Evolutionary conservation across 2,329 filamentous ascomycete genomes (phyloP).

Genomic region (Aquanectria penicillioides): DNA sequence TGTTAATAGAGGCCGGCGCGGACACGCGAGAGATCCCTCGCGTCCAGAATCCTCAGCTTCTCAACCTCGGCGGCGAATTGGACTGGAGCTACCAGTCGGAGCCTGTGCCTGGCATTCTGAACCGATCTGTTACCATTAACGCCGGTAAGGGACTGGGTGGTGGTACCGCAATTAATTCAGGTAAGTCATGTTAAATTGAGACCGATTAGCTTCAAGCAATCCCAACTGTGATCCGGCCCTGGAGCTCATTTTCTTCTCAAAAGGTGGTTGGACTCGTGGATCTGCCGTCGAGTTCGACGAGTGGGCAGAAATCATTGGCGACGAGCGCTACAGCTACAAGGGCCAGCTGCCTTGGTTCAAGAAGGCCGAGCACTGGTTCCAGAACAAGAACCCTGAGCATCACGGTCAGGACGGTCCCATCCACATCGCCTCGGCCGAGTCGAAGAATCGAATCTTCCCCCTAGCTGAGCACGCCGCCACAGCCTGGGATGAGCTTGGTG

Average conservation of each 20-base stretch:
- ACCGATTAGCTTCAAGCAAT: not conserved
- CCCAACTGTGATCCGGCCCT: not conserved
- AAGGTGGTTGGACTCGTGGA: conserved; percentile 55
- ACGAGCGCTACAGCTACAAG: conserved; percentile 57
- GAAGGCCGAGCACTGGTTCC: conserved; percentile 49
- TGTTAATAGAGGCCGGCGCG: conserved; percentile 52
- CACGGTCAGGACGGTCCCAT: conserved; percentile 43
- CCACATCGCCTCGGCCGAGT: conserved; percentile 41
- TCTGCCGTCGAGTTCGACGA: conserved; percentile 55
- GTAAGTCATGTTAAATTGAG: not conserved
- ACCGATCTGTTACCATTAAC: conserved; percentile 39
- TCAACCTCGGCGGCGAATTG: conserved; percentile 43
- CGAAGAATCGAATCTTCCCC: conserved; percentile 49
- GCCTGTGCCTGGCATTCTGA: conserved; percentile 40
- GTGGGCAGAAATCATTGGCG: conserved; percentile 49
- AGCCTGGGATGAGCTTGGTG: conserved; percentile 55
- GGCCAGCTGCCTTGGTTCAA: conserved; percentile 57
- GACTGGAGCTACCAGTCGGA: conserved; percentile 49
- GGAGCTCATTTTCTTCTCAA: not conserved
- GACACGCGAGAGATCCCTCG: conserved; percentile 31
- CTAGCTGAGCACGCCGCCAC: conserved; percentile 46
- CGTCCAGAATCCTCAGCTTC: conserved; percentile 28
- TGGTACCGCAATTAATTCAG: conserved; percentile 13
- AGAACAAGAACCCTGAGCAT: conserved; percentile 41
- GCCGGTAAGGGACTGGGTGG: conserved; percentile 49